phyloP scores from a whole-genome alignment of 148 eudicot genomes.

The Spergularia bocconei region DNA sequence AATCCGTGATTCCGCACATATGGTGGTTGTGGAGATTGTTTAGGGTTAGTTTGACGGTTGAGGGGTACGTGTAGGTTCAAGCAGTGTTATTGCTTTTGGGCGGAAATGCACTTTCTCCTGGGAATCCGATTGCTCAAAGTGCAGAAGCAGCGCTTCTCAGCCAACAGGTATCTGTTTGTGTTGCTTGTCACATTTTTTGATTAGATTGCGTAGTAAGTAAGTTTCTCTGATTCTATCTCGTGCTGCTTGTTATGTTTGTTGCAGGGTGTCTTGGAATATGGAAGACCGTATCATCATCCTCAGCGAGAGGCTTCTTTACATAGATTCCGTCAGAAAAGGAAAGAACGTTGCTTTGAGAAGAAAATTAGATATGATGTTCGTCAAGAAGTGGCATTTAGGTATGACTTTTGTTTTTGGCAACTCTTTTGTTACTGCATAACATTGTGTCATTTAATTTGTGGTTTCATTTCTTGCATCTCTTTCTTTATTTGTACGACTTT shows the following conservation, averaged over 20 bases:
- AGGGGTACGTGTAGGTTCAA: conserved; percentile 53
- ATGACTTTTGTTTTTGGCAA: background rate
- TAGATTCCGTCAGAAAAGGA: conserved; percentile 90
- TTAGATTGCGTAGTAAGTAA: background rate
- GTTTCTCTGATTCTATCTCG: conserved; percentile 8
- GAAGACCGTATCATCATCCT: conserved; percentile 56
- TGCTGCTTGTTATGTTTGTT: conserved; percentile 9
- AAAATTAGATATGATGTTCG: conserved; percentile 81
- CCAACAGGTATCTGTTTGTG: conserved; percentile 48
- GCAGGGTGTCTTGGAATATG: conserved; percentile 56
- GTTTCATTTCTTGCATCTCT: background rate
- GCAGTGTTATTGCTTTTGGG: conserved; percentile 62
- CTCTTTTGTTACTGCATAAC: background rate
- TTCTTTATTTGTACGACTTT: background rate
- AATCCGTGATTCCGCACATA: too few species aligned
- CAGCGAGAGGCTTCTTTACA: conserved; percentile 78
- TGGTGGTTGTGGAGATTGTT: background rate
- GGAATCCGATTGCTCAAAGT: conserved; percentile 51
- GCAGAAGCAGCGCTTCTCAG: conserved; percentile 39
- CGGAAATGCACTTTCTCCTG: conserved; percentile 47
- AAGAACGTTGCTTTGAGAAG: conserved; percentile 87
- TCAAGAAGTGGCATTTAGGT: conserved; percentile 93
- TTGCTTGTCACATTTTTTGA: background rate
- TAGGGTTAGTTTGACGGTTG: background rate
- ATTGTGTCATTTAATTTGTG: background rate